A percentile compares a stretch with the other conserved stretches of the same genome.
These are phyloP conservation scores for Capillidium heterosporum DNA, from an alignment of 371 early-diverging fungal genomes.

Conservation along the genomic window DNA sequence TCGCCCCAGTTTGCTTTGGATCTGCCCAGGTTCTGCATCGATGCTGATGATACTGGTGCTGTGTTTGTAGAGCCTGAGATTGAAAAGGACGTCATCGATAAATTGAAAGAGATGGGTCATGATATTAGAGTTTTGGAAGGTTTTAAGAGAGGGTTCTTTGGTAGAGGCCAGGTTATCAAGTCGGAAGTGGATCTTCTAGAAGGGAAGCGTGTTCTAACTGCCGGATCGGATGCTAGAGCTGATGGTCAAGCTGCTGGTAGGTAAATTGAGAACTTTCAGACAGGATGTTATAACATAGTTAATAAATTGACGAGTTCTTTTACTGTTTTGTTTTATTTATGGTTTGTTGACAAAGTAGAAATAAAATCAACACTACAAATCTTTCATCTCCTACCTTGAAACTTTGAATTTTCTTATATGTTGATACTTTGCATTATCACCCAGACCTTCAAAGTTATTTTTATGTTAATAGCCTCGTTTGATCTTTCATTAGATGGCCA, in stretches of 20 bases:
- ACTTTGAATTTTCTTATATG: too few species aligned
- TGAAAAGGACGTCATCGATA: conserved; percentile 14
- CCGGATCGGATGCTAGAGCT: conserved; percentile 48
- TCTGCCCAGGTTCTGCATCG: conserved; percentile 42
- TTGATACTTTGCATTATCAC: too few species aligned
- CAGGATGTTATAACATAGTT: too few species aligned
- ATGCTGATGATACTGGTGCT: conserved; percentile 15
- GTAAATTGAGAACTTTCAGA: too few species aligned
- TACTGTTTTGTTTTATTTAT: too few species aligned
- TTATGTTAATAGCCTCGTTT: too few species aligned
- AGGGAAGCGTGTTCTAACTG: conserved; percentile 27
- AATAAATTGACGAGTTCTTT: too few species aligned
- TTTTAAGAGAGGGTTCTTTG: conserved; percentile 33
- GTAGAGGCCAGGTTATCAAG: conserved; percentile 50
- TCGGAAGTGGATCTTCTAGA: conserved; percentile 14
- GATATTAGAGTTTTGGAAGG: conserved; percentile 20
- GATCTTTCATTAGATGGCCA: too few species aligned
- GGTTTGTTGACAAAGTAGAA: too few species aligned
- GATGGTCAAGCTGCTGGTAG: conserved; percentile 46
- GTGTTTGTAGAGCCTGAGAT: conserved; percentile 48
- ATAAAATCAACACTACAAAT: too few species aligned
- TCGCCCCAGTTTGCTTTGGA: conserved; percentile 55
- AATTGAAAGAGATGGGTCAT: conserved; percentile 37
- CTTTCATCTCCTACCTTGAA: too few species aligned
- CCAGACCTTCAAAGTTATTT: too few species aligned